Evolutionary conservation across 805 yeast species (phyloP), one percentile per base, ranked within the genome.

Genomic region (Sugiyamaella mastotermitis): DNA sequence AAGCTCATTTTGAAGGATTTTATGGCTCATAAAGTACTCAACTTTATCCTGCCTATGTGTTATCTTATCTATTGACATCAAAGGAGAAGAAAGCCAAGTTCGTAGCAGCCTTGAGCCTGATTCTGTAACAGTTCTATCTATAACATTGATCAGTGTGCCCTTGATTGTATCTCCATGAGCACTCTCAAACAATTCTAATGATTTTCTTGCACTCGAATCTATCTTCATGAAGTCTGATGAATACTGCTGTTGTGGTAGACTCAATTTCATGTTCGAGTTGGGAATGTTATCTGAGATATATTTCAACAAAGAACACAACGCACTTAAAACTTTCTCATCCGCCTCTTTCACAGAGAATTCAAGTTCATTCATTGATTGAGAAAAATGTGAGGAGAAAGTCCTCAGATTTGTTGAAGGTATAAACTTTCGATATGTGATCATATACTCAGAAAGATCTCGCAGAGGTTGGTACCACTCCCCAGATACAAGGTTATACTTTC

Each of bases 81-180:
- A 70, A 0, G 98, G 98, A 1, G 85, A 76, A 18, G 83, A 69
- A 3, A 90, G 61, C 96, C 97, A 86, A 37, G 79, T 78, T 5
- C 80, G 72, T 9, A 92, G 61, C n/a, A 83, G 53, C 29, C 97
- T 64, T 0, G 94, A 65, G 0, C 97, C 97, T 0, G 92, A 78
- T 1, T 80, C 69, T 0, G 97, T 86, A 3, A 73, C 75, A 0
- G 97, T 90, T 37, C 81, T 64, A 41, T 76, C 73, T 3, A 92
- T 71, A 0, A 82, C 71, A n/a, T 76, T 72, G 4, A 84, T 64
- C 16, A 90, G 58, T 0, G 95, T 78, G 0, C 95, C 95, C 5
- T 68, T 69, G n/a, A 59, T 64, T 11, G 75, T 69, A 10, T 71
- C 69, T 7, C 74, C 72, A 11, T 43, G 25, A 20, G 40, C 31